These are phyloP conservation scores for Epichloe gansuensis DNA, from an alignment of 2,329 filamentous ascomycete genomes.

Conservation along the genomic window DNA sequence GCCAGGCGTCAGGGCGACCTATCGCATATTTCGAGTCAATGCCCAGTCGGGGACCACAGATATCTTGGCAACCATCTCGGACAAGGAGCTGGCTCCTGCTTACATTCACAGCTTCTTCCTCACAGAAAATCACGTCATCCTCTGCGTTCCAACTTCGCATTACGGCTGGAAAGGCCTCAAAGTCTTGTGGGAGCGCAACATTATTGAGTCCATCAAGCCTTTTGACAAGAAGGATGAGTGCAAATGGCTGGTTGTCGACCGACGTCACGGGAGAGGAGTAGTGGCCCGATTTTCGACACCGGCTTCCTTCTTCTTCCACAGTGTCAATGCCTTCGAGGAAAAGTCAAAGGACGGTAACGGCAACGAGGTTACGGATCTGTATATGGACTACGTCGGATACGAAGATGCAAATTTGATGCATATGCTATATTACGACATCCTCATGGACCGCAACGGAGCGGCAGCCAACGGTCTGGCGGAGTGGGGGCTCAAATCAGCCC, in stretches of 20 bases:
- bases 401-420: constrained; percentile 52
- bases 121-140: constrained; percentile 55
- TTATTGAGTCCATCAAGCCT: constrained; percentile 54
- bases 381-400: constrained; percentile 55
- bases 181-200: constrained; percentile 52
- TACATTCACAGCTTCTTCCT: constrained; percentile 81
- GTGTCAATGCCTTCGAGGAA: constrained; percentile 65
- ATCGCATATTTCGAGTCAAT: constrained; percentile 57
- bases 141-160: constrained; percentile 61
- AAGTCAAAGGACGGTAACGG: constrained; percentile 22
- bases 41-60: constrained; percentile 51
- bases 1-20: constrained; percentile 42
- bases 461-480: constrained; percentile 31
- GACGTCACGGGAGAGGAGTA: constrained; percentile 47
- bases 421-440: constrained; percentile 56
- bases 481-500: constrained; percentile 22
- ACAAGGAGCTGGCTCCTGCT: constrained; percentile 38
- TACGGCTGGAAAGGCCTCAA: constrained; percentile 44
- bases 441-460: constrained; percentile 41
- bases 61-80: constrained; percentile 55
- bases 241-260: constrained; percentile 66
- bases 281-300: constrained; percentile 56
- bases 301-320: constrained; percentile 69
- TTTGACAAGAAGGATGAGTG: constrained; percentile 46
- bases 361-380: constrained; percentile 32